Conservation (phyloP, 2,329 filamentous ascomycete species). For the Leptosphaerulina australis region DNA sequence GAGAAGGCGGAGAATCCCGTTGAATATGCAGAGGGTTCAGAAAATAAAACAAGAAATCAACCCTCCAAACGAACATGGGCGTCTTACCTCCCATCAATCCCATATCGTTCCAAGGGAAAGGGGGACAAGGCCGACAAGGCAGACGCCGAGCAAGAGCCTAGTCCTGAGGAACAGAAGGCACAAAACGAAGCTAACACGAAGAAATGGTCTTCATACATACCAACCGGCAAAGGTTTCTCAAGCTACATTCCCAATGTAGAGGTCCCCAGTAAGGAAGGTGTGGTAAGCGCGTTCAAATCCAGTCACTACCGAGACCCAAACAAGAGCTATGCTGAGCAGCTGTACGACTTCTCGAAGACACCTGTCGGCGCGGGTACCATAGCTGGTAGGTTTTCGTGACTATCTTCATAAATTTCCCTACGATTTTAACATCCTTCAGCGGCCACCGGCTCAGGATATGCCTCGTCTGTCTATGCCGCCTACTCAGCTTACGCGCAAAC, state of each 20-base stretch:
- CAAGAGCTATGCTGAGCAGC: constrained; percentile 57
- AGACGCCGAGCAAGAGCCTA: constrained; percentile 29
- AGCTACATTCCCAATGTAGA: constrained; percentile 53
- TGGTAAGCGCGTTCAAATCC: constrained; percentile 54
- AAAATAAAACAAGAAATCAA: constrained; percentile 19
- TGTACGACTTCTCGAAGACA: constrained; percentile 58
- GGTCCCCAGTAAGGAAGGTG: constrained; percentile 47
- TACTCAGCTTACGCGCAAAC: constrained; percentile 55
- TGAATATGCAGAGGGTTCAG: constrained; percentile 24
- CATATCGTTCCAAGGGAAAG: constrained; percentile 40
- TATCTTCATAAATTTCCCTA: no score
- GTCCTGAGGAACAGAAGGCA: constrained; percentile 38
- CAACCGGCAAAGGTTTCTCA: constrained; percentile 55
- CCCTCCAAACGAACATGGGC: constrained; percentile 45
- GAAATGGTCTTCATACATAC: constrained; percentile 56
- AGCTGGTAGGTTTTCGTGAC: constrained; percentile 40
- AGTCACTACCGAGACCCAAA: constrained; percentile 54
- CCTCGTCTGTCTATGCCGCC: constrained; percentile 55
- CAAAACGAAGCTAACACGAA: constrained; percentile 46
- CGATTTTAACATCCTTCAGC: constrained; percentile 33
- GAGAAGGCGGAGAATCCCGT: constrained; percentile 10
- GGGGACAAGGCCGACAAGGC: constrained; percentile 25
- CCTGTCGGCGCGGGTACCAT: constrained; percentile 57
- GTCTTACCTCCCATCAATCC: constrained; percentile 49
- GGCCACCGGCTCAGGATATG: constrained; percentile 55